phyloP scores from a whole-genome alignment of 345 rosid genomes.

The Citrus glauca region DNA sequence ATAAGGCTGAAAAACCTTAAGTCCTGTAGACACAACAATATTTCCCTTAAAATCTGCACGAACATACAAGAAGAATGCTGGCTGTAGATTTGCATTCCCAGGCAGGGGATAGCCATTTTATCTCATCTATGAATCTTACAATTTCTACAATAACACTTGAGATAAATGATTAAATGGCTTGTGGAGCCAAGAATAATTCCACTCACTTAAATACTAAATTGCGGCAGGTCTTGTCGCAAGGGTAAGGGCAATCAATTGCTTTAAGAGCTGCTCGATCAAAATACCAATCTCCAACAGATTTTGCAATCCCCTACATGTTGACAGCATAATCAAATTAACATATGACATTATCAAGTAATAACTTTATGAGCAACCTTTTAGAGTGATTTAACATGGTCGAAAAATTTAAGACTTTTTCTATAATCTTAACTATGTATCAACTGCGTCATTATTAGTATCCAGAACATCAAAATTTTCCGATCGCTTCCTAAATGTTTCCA shows the following conservation, averaged over 20 bases:
- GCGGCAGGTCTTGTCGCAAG: conserved; percentile 81
- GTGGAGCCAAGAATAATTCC: conserved; percentile 17
- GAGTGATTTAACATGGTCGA: background rate
- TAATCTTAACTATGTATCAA: background rate
- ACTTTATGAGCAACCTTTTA: background rate
- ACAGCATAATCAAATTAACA: conserved; percentile 10
- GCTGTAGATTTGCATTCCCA: conserved; percentile 4
- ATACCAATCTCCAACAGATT: conserved; percentile 93
- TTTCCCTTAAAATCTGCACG: conserved; percentile 4
- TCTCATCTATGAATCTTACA: conserved; percentile 13
- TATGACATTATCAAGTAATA: background rate
- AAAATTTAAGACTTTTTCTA: background rate
- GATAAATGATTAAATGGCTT: conserved; percentile 7
- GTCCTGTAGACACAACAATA: background rate
- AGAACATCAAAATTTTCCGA: background rate
- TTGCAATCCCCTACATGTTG: conserved; percentile 58
- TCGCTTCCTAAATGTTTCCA: background rate
- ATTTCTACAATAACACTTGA: conserved; percentile 5
- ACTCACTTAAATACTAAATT: conserved; percentile 74
- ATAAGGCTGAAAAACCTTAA: background rate
- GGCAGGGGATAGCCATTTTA: conserved; percentile 3
- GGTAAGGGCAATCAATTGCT: conserved; percentile 74
- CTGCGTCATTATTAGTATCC: background rate
- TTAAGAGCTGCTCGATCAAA: conserved; percentile 50
- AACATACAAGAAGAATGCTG: conserved; percentile 2